Conservation (phyloP, 2,329 filamentous ascomycete genomes). For the Nemania diffusa region DNA sequence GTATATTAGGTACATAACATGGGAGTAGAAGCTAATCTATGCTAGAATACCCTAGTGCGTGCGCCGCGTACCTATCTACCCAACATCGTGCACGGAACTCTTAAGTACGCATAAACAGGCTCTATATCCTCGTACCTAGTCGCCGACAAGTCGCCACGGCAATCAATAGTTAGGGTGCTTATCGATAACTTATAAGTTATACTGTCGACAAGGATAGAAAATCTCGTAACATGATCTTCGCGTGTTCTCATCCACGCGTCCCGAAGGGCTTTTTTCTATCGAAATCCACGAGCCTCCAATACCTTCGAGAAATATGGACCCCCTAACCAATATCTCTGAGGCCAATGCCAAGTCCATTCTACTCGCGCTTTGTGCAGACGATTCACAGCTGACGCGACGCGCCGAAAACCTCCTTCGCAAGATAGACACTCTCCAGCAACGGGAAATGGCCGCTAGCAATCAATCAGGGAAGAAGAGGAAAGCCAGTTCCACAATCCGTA, state of each 20-base stretch:
- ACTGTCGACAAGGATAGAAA: no score
- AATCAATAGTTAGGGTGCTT: no score
- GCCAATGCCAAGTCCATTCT: slow-evolving; percentile 13
- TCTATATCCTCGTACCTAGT: no score
- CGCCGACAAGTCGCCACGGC: no score
- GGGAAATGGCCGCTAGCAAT: background rate
- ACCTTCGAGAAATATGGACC: background rate
- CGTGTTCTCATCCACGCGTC: background rate
- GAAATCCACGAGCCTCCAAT: background rate
- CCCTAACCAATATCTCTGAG: background rate
- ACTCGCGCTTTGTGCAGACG: slow-evolving; percentile 11
- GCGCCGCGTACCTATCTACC: no score
- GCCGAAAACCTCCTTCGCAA: background rate
- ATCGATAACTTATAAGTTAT: no score
- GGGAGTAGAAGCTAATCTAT: no score
- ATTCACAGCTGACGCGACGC: background rate
- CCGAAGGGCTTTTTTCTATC: background rate
- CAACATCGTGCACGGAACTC: no score
- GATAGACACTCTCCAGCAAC: background rate
- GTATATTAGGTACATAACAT: no score
- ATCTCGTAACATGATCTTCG: no score
- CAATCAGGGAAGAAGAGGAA: slow-evolving; percentile 26
- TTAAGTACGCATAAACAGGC: no score
- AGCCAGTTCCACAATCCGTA: slow-evolving; percentile 20
- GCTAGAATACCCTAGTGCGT: no score